These are phyloP conservation scores for Heliamphora pulchella DNA, from an alignment of 179 eudicot species.

Conservation along the genomic window DNA sequence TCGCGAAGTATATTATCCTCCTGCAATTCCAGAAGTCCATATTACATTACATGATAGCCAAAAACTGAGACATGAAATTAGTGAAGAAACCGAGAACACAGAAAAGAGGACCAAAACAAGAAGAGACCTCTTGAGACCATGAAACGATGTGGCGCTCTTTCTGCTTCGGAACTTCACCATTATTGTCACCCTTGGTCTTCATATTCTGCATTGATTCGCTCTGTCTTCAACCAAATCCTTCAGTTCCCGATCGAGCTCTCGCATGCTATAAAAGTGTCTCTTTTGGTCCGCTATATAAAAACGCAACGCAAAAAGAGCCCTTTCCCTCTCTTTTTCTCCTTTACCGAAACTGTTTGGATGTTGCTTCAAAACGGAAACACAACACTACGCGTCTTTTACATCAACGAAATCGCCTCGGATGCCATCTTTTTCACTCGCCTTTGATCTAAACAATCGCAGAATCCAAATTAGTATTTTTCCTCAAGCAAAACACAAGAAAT, in stretches of 20 bases:
- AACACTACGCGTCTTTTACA: slow-evolving; percentile 19
- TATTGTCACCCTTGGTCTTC: slow-evolving; percentile 35
- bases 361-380: slow-evolving; percentile 18
- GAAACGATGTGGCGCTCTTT: slow-evolving; percentile 83
- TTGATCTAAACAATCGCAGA: slow-evolving; percentile 12
- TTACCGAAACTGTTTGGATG: background rate
- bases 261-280: slow-evolving; percentile 25
- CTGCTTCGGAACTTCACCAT: slow-evolving; percentile 37
- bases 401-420: slow-evolving; percentile 27
- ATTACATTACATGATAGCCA: background rate
- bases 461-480: slow-evolving; percentile 15
- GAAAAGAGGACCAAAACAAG: slow-evolving; percentile 11
- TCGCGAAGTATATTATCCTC: slow-evolving; percentile 94
- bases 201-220: slow-evolving; percentile 25
- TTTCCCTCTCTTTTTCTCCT: background rate
- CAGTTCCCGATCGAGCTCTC: slow-evolving; percentile 7
- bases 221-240: slow-evolving; percentile 13
- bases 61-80: background rate
- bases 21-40: slow-evolving; percentile 38
- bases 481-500: slow-evolving; percentile 3
- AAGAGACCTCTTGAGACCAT: slow-evolving; percentile 77
- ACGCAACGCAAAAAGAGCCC: slow-evolving; percentile 10
- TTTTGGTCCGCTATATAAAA: slow-evolving; percentile 15
- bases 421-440: slow-evolving; percentile 20
- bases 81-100: background rate